Evolutionary conservation across 208 protist genomes (phyloP), one percentile per base, ranked within the genome.

Genomic region (Porcisia deanei): DNA sequence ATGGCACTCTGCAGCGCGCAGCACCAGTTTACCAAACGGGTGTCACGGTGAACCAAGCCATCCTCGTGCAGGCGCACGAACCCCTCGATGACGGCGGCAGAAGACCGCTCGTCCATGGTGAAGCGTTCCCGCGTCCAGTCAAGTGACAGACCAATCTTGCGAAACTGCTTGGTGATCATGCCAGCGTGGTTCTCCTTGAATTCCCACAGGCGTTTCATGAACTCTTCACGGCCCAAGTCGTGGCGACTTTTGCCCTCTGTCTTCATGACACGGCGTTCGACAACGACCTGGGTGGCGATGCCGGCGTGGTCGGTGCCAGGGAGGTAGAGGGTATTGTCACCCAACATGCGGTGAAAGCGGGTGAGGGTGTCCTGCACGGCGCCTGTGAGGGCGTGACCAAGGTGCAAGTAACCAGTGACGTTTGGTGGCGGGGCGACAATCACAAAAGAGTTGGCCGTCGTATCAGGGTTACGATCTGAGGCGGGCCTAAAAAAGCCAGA

Each of bases 281-380:
- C 99, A 3, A 99, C 99, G 16, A 98, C 94, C 92, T 99, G 99
- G 45, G 99, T 99, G 49, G 98, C 98, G 85, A 99, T 99, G 80
- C 98, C 99, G 43, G 99, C 99, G 90, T 99, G 99, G 87, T 99
- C 99, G 39, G 95, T 98, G 68, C 99, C 99, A 52, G 99, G 99
- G 60, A 99, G 77, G 92, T 99, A 99, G 18, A 99, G 92, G 3
- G 95, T 96, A 81, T 98, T 91, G 66, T 99, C 89, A 68, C 99
- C 99, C 43, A 85, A 88, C 99, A 99, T 99, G 60, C 98, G 89
- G 66, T 98, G 93, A 85, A 95, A 99, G 78, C 98, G 94, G 39
- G 92, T 92, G 43, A 99, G 82, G n/a, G 93, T 89, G 86, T 99
- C 98, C 89, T 99, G 96, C 76, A 99, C 92, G 20, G 96, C 86